Evolutionary conservation across 768 basidiomycete species (phyloP).

Genomic region (Mycena amicta): DNA sequence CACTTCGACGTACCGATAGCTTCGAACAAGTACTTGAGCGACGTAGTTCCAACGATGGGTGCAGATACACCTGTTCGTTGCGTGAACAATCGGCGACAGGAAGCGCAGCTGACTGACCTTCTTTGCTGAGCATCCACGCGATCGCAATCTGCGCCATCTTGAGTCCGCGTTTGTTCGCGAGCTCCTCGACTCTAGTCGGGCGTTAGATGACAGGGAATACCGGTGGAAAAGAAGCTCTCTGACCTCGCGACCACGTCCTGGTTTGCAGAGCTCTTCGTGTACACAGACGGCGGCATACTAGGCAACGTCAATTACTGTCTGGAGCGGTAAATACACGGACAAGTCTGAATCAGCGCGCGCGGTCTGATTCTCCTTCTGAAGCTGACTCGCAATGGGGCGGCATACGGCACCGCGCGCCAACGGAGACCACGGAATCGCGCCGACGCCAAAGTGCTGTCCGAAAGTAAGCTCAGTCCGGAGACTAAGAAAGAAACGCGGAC

Average conservation of each 20-base stretch:
- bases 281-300: slow-evolving; percentile 10
- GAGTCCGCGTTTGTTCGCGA: slow-evolving; percentile 53
- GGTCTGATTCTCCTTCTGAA: slow-evolving; percentile 29
- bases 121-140: slow-evolving; percentile 52
- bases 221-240: too few relatives aligned
- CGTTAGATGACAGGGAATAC: too few relatives aligned
- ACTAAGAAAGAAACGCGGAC: neutral
- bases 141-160: slow-evolving; percentile 62
- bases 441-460: slow-evolving; percentile 51
- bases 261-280: slow-evolving; percentile 18
- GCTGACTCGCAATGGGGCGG: slow-evolving; percentile 34
- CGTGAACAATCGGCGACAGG: slow-evolving; percentile 64
- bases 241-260: slow-evolving; percentile 13
- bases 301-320: neutral
- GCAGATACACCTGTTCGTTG: too few relatives aligned
- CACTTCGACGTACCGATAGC: slow-evolving; percentile 42
- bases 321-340: slow-evolving; percentile 20
- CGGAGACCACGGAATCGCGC: slow-evolving; percentile 62
- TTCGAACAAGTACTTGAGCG: slow-evolving; percentile 52
- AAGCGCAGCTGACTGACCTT: slow-evolving; percentile 53
- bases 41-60: slow-evolving; percentile 61
- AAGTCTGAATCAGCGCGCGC: slow-evolving; percentile 39
- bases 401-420: slow-evolving; percentile 53
- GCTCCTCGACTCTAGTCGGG: slow-evolving; percentile 59
- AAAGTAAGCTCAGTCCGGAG: neutral